Evolutionary conservation across 1,284 basidiomycete genomes (phyloP).

Genomic region (Trichosporon ovoides): DNA sequence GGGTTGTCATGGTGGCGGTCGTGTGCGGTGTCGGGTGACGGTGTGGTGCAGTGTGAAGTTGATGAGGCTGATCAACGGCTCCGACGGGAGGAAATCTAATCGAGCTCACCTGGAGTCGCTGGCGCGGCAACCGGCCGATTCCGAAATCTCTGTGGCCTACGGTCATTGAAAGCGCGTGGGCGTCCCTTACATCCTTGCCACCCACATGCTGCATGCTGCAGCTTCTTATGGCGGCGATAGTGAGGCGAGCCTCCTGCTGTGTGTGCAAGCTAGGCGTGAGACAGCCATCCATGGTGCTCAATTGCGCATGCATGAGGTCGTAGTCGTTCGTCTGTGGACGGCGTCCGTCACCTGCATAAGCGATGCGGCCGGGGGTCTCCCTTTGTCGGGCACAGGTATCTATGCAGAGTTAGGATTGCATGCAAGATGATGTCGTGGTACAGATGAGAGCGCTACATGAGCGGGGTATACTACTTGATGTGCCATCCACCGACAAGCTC

Average conservation of each 20-base stretch:
- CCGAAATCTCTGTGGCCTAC: not conserved
- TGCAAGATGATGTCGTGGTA: not conserved
- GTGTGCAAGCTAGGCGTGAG: too few relatives aligned
- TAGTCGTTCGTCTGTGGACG: too few relatives aligned
- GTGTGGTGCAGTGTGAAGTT: not conserved
- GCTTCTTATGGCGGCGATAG: too few relatives aligned
- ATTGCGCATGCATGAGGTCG: too few relatives aligned
- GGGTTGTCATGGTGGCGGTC: slow-evolving; percentile 14
- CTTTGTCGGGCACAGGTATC: too few relatives aligned
- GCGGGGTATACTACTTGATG: slow-evolving; percentile 24
- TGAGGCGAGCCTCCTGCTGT: too few relatives aligned
- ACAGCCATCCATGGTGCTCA: too few relatives aligned
- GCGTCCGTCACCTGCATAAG: too few relatives aligned
- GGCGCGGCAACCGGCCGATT: slow-evolving; percentile 1
- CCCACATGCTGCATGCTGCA: too few relatives aligned
- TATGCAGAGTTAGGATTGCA: not conserved
- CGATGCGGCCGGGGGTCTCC: too few relatives aligned
- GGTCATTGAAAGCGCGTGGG: not conserved
- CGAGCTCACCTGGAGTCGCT: not conserved
- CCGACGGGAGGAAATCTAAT: slow-evolving; percentile 1
- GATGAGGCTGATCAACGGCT: not conserved
- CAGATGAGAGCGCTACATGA: not conserved
- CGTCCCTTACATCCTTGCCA: not conserved
- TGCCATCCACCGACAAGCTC: slow-evolving; percentile 76
- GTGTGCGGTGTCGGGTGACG: not conserved